Base-by-base conservation (phyloP, 306 rosid genomes). In the Trichosanthes truncata region DNA sequence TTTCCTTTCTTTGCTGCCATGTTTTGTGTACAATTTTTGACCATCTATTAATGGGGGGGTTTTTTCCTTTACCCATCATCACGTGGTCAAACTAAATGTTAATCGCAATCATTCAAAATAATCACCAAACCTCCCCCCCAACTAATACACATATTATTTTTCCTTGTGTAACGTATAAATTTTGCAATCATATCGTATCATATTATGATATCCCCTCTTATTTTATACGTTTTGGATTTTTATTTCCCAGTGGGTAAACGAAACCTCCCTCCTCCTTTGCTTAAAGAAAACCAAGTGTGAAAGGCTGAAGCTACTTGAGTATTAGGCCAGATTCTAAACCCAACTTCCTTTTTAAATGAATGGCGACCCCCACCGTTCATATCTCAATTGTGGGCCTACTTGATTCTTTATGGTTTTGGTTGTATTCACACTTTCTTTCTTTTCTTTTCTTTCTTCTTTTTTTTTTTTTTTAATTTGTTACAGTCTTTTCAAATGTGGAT, bases 311-410 rank as follows among this genome's bases (percentile, higher is more conserved):
- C 78, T 74, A 52, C 31, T 74, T 74, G 78, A 74, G 78, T 74
- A 52, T 51, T 51, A 51, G 61, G 78, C 33, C 78, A 74, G 63
- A 74, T 74, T 74, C 78, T 74, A 52, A 56, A 74, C 63, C 63
- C 78, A 52, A 51, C 62, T 74, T 31, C 78, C 15, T 41, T 72
- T 72, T 25, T 10, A 10, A 68, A 40, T 72, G 23, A 72, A 46
- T 46, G 77, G 23, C 77, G 38, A 72, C 72, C 67, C 46, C 73
- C 72, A 68, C 86, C 89, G 29, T 81, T 76, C 81, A 69, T 48
- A 57, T 78, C 84, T 67, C 80, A 49, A 82, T 84, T 84, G 84
- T 76, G 86, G 87, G 84, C 89, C 86, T 80, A 13, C 81, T 83
- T 31, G 6, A 17, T 82, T 79, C 84, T 82, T 86, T 80, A 40